phyloP scores from a whole-genome alignment of 371 early-diverging fungal genomes.

The Rhizopus microsporus region DNA sequence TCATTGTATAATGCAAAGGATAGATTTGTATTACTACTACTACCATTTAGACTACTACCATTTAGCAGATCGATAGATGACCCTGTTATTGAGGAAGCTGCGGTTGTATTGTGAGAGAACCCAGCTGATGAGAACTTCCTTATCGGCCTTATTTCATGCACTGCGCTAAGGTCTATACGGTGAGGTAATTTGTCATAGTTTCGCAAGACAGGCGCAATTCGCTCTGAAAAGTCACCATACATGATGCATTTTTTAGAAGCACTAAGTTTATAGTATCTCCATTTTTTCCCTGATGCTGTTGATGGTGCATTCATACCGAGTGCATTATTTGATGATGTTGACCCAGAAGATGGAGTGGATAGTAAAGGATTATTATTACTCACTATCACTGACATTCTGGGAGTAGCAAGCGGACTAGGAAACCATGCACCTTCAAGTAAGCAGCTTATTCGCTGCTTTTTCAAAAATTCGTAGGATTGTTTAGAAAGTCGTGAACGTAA shows the following conservation, averaged over 20 bases:
- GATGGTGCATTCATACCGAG: conserved; percentile 12
- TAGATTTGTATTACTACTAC: conserved; percentile 4
- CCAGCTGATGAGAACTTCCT: conserved; percentile 16
- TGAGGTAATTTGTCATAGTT: conserved; percentile 32
- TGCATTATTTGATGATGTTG: conserved; percentile 3
- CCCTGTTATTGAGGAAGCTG: background rate
- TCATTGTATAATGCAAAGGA: conserved; percentile 55
- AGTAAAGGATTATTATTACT: background rate
- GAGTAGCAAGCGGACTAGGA: conserved; percentile 40
- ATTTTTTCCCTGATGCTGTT: conserved; percentile 26
- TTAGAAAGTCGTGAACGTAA: conserved; percentile 63
- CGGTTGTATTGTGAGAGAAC: background rate
- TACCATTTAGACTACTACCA: background rate
- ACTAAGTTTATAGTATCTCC: conserved; percentile 68
- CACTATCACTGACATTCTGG: conserved; percentile 19
- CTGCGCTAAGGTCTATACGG: conserved; percentile 60
- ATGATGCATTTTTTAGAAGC: conserved; percentile 63
- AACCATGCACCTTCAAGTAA: conserved; percentile 77
- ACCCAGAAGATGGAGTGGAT: background rate
- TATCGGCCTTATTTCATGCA: conserved; percentile 58
- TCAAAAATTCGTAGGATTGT: conserved; percentile 72
- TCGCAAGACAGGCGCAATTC: conserved; percentile 30
- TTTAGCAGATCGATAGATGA: background rate
- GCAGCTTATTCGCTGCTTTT: conserved; percentile 70
- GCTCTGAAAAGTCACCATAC: conserved; percentile 70